Evolutionary conservation across 1,139 yeast genomes (phyloP), one percentile per base, ranked within the genome.

Genomic region (Kluyveromyces sp.): DNA sequence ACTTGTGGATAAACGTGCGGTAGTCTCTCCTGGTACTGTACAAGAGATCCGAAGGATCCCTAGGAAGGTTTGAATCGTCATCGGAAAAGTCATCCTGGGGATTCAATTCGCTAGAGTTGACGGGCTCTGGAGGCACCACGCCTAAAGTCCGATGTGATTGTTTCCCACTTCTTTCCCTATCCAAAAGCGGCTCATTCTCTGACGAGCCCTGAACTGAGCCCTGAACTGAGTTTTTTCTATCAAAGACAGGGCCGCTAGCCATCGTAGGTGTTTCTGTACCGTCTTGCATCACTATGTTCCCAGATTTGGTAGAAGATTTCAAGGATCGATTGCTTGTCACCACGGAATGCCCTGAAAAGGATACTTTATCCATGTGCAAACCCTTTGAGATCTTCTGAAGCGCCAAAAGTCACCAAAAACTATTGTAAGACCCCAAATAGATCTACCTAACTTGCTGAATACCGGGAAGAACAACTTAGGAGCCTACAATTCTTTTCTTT

Each of bases 1-100:
- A 60, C 35, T 59, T 54, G 30, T 52, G 49, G 7, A 53, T 43
- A 41, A 58, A 60, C 1, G 44, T 36, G 15, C 53, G 48, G 43
- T 61, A 61, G 13, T 47, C 49, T 30, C 49, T 49, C 33, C 57
- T 56, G 20, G 51, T 46, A 20, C 43, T 41, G 32, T 41, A 53
- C 7, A 52, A 20, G 9, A 38, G 34, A 8, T 43, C 46, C 7
- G 34, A 19, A 16, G 42, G 45, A 13, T 28, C 28, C 15, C 41
- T 31, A 4, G 33, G 36, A 12, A 33, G 11, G 22, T 18, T n/a
- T 2, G 44, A 42, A 26, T 33, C 37, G 13, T 45, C 48, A 9
- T 34, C 37, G 4, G 44, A 40, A 7, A 29, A 33, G 22, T 29
- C 25, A 19, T 33, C 39, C 13, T 26, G 35, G 15, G 33, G 18